Base-by-base conservation (phyloP, 148 eudicot genomes). In the Amaranthus palmeri region DNA sequence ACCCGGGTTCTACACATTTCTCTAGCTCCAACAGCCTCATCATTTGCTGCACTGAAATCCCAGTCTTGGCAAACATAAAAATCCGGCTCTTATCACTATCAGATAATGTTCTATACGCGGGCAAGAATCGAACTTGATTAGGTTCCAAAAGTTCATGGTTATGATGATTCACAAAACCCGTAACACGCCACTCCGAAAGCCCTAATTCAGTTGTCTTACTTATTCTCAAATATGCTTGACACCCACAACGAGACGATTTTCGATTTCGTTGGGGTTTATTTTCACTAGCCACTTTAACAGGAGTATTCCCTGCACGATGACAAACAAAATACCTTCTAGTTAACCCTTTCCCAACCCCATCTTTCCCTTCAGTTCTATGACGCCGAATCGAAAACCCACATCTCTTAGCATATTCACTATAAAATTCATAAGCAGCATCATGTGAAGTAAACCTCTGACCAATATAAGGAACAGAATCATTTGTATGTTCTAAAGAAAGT, bases 41-140 rank as follows among this genome's bases (percentile, higher is more conserved):
- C 98, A 93, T 93, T 77, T 93, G 98, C 71, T 90, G 98, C 81
- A 93, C 97, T 14, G 98, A 87, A 59, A 93, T 93, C 50, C 95
- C 98, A 6, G 96, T 87, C 77, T 91, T 93, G 45, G 96, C 98
- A 83, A 87, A 93, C 92, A 93, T 88, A 67, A 86, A 86, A 36
- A 93, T 87, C 40, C 97, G 82, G 75, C 82, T 87, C 83, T 85
- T 93, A 78, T 93, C 98, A 15, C 85, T 62, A 57, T 93, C 97
- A 14, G 97, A 87, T 61, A 93, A 90, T 5, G 91, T 91, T 56
- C 98, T 88, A 41, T 93, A 93, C 13, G 96, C 97, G 60, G 98
- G 98, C 78, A 93, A 85, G 82, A 93, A 93, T 56, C 98, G 95
- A 46, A 93, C 98, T 85, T 93, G 98, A 67, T 86, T 88, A 14